A percentile compares a stretch with the other conserved stretches of the same genome.
Conservation (phyloP, 495 filamentous ascomycete species). For the Hyaloscypha variabilis region DNA sequence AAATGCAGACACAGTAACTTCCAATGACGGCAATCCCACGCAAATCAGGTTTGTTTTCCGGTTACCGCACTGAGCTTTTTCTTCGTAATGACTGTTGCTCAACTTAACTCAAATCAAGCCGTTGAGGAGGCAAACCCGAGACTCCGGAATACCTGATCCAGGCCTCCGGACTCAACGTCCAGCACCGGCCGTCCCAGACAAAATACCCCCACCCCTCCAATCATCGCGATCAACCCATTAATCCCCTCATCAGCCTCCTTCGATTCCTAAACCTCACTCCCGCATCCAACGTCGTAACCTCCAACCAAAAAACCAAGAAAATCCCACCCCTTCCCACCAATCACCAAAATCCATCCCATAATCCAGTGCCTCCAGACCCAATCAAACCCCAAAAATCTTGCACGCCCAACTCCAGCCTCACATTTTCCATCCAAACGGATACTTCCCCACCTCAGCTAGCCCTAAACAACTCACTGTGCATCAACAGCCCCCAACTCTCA, state of each 20-base stretch:
- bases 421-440: constrained; percentile 2
- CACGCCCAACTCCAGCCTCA: constrained; percentile 9
- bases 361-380: neutral
- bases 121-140: neutral
- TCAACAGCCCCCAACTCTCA: neutral
- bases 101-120: neutral
- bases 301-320: neutral
- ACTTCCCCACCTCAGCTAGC: neutral
- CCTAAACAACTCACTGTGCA: neutral
- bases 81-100: neutral
- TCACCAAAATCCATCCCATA: neutral
- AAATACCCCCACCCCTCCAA: neutral
- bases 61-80: neutral
- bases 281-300: neutral
- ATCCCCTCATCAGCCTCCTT: neutral
- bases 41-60: neutral
- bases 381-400: neutral
- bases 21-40: neutral
- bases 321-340: neutral
- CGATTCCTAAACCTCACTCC: neutral
- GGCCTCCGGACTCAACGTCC: neutral
- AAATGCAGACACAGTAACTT: neutral
- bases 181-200: neutral
- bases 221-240: neutral
- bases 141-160: neutral